Base-by-base conservation (phyloP, 768 basidiomycete genomes). In the Tylopilus vinaceipallidus region DNA sequence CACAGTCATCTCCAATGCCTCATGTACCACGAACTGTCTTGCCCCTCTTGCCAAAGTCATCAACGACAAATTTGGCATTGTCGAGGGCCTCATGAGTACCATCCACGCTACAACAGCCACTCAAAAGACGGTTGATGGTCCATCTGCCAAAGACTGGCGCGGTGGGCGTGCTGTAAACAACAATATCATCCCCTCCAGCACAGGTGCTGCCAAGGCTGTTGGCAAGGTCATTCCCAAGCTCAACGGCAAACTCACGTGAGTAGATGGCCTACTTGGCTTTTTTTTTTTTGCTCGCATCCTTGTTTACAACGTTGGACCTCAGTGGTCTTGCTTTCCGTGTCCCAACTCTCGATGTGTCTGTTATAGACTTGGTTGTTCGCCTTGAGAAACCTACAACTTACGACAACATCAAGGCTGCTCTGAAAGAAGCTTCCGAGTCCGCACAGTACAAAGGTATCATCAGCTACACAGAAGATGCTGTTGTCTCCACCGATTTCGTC, bases 151-250 rank as follows among this genome's bases (percentile, higher is more conserved):
- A 78, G 93, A 95, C 77, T 95, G 93, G 93, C 91, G 93, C 69
- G 93, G 93, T 67, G 93, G 93, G 57, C 95, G 95, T 75, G 84
- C 86, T 64, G 93, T 95, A 58, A 88, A 86, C 73, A 89, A 88
- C 78, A 99, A 99, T 83, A 98, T 99, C 76, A 99, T 99, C 69
- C 95, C 95, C 42, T 97, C 95, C 20, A 95, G 95, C 61, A 98
- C 95, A 59, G 95, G 95, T 74, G 95, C 95, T 57, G 95, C 95
- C 71, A 99, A 98, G 83, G 94, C 94, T 56, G 93, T 95, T 67
- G 94, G 94, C 63, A 95, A 97, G 79, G 94, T 99, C 73, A 98
- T 98, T 69, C 95, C 95, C 52, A 70, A 73, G 43, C 82, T 99
- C 61, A 97, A 98, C 75, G 95, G 95, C 75, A 98, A 98, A 78